A percentile compares a stretch with the other conserved stretches of the same genome.
These are phyloP conservation scores for Aspergillus baeticus DNA, from an alignment of 495 filamentous ascomycete genomes.

Conservation along the genomic window DNA sequence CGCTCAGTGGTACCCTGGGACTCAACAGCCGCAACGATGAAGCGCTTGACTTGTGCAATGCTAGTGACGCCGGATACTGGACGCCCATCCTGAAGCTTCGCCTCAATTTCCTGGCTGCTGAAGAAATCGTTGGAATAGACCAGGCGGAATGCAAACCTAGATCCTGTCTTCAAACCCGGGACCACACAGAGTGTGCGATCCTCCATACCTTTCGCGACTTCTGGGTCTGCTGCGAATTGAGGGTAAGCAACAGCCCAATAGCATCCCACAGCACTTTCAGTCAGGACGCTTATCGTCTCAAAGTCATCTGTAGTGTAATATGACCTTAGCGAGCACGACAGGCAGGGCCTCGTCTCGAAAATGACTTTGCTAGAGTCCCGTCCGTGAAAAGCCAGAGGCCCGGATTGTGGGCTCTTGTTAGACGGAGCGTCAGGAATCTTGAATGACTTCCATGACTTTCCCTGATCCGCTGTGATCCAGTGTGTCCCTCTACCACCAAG, in stretches of 20 bases:
- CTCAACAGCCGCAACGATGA: slow-evolving; percentile 77
- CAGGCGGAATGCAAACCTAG: slow-evolving; percentile 66
- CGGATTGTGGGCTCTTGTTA: slow-evolving; percentile 33
- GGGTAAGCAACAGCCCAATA: slow-evolving; percentile 78
- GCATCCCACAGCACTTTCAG: slow-evolving; percentile 66
- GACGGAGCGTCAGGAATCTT: slow-evolving; percentile 47
- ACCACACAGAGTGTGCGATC: slow-evolving; percentile 79
- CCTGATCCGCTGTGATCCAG: slow-evolving; percentile 78
- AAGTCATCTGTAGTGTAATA: slow-evolving; percentile 89
- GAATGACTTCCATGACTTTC: slow-evolving; percentile 76
- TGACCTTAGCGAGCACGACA: slow-evolving; percentile 43
- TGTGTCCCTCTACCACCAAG: slow-evolving; percentile 64
- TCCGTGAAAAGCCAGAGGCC: slow-evolving; percentile 72
- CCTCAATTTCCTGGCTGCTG: slow-evolving; percentile 59
- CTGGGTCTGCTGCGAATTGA: slow-evolving; percentile 62
- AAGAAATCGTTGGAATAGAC: slow-evolving; percentile 81
- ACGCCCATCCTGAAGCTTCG: slow-evolving; percentile 67
- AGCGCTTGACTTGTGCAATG: slow-evolving; percentile 77
- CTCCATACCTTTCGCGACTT: slow-evolving; percentile 53
- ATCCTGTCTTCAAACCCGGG: slow-evolving; percentile 58
- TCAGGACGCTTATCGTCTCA: slow-evolving; percentile 58
- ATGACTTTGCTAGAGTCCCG: slow-evolving; percentile 77
- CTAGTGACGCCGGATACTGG: slow-evolving; percentile 73
- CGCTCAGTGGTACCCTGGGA: slow-evolving; percentile 81
- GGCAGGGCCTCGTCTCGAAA: slow-evolving; percentile 71